Evolutionary conservation across 257 asterid species (phyloP).

Genomic region (Solanum acaule): DNA sequence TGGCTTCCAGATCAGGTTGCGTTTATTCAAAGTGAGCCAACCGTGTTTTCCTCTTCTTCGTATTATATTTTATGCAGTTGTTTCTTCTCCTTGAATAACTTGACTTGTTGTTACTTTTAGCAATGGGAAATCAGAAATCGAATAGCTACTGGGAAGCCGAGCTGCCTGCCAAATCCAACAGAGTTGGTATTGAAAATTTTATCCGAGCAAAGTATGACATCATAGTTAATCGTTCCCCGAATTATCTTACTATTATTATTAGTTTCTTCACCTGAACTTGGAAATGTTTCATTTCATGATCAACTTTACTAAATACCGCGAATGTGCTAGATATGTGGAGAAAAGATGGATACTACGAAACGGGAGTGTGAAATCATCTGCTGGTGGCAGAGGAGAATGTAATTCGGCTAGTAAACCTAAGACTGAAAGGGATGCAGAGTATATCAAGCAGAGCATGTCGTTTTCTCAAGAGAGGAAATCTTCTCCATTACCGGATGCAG

Average conservation of each 20-base stretch:
- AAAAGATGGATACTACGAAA: constrained; percentile 28
- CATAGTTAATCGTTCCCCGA: neutral
- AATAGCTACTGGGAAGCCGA: constrained; percentile 41
- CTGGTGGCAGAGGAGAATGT: constrained; percentile 6
- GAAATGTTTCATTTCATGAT: neutral
- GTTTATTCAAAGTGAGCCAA: constrained; percentile 23
- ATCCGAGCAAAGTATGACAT: constrained; percentile 34
- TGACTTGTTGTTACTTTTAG: neutral
- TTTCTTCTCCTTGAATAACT: neutral
- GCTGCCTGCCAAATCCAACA: constrained; percentile 21
- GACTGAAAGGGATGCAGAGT: neutral
- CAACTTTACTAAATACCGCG: neutral
- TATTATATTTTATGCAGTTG: neutral
- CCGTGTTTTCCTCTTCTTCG: neutral
- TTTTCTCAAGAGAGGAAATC: neutral
- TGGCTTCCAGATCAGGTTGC: constrained; percentile 46
- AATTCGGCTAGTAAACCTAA: neutral
- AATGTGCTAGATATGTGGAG: constrained; percentile 26
- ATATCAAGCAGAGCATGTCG: neutral
- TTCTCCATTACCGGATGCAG: constrained; percentile 1
- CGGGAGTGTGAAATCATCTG: neutral
- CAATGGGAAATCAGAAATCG: constrained; percentile 34
- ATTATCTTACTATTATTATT: neutral
- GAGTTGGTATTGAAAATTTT: constrained; percentile 37
- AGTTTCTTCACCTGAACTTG: neutral